Evolutionary conservation across 495 filamentous ascomycete species (phyloP).

Genomic region (Coniosporium apollinis): DNA sequence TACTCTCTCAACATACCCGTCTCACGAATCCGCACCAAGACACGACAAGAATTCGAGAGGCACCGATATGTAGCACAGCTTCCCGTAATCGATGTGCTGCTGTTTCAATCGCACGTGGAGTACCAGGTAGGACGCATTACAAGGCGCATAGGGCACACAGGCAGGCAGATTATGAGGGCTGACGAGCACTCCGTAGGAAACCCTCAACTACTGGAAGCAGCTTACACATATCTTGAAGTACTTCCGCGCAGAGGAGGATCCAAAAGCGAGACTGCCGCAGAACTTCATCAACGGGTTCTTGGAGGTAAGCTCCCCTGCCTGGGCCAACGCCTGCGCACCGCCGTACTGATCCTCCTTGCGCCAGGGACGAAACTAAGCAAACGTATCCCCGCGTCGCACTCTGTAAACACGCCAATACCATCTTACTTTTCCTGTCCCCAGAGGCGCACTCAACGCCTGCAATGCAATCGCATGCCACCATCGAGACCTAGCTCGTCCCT

Average conservation of each 20-base stretch:
- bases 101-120: constrained; percentile 76
- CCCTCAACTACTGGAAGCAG: constrained; percentile 98
- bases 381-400: neutral
- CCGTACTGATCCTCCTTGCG: neutral
- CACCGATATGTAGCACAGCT: constrained; percentile 87
- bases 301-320: constrained; percentile 56
- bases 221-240: constrained; percentile 92
- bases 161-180: neutral
- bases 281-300: constrained; percentile 89
- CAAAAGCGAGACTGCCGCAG: constrained; percentile 55
- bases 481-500: neutral
- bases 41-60: constrained; percentile 94
- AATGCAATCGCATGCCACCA: constrained; percentile 12
- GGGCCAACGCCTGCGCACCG: too few species aligned
- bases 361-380: constrained; percentile 13
- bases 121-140: constrained; percentile 44
- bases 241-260: constrained; percentile 81
- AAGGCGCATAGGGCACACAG: neutral
- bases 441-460: constrained; percentile 10
- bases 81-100: constrained; percentile 67
- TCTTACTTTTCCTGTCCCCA: constrained; percentile 3
- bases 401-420: constrained; percentile 18
- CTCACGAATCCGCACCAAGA: constrained; percentile 75
- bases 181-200: constrained; percentile 45
- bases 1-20: constrained; percentile 84